phyloP scores from a whole-genome alignment of 805 yeast genomes.

The Sugiyamaella americana region DNA sequence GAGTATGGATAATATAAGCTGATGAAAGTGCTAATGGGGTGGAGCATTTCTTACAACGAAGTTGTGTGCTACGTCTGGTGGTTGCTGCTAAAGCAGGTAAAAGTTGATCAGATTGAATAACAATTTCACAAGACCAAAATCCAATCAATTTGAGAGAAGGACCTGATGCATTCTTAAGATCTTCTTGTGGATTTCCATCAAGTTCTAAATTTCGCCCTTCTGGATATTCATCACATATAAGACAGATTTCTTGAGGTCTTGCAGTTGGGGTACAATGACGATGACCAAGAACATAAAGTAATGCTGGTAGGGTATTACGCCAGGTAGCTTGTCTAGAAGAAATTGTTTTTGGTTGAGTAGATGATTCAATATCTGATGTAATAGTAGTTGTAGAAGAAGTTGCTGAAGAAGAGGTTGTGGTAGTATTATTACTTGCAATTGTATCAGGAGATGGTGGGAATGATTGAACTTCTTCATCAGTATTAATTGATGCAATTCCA shows the following conservation, averaged over 20 bases:
- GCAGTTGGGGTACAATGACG: slow-evolving; percentile 8
- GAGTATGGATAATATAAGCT: slow-evolving; percentile 57
- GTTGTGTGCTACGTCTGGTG: slow-evolving; percentile 23
- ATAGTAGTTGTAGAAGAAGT: neutral
- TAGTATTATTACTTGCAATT: neutral
- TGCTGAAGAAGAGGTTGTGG: neutral
- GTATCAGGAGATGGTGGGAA: neutral
- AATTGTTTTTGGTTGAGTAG: slow-evolving; percentile 63
- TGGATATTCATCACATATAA: slow-evolving; percentile 1
- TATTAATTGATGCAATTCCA: neutral
- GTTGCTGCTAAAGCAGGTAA: neutral
- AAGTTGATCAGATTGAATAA: slow-evolving; percentile 1
- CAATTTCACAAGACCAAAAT: slow-evolving; percentile 10
- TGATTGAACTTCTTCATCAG: neutral
- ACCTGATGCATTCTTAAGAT: neutral
- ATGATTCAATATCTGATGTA: neutral
- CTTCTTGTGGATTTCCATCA: slow-evolving; percentile 7
- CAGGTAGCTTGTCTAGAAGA: slow-evolving; percentile 50
- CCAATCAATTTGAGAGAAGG: slow-evolving; percentile 7
- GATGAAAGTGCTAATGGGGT: slow-evolving; percentile 56
- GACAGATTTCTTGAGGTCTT: slow-evolving; percentile 4
- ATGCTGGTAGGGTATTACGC: slow-evolving; percentile 77
- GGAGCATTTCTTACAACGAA: slow-evolving; percentile 83
- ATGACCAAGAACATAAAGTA: slow-evolving; percentile 36
- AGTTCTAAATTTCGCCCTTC: neutral